Conservation (phyloP, 148 eudicot genomes). For the Talinum fruticosum region DNA sequence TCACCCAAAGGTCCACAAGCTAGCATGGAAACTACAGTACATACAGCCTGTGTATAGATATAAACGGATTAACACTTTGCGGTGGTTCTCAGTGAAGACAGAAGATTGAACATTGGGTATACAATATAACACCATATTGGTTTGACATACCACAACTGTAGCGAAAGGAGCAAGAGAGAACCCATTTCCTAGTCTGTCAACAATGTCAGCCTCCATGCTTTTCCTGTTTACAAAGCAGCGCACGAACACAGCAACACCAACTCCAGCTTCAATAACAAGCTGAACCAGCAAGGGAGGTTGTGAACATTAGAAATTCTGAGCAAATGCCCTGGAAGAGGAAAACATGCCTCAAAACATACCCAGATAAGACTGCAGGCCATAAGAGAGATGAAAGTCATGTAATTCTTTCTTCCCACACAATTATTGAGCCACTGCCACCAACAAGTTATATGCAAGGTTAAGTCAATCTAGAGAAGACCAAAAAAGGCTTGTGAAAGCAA, state of each 20-base stretch:
- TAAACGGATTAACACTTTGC: background rate
- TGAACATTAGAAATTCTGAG: conserved; percentile 21
- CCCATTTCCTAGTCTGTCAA: conserved; percentile 94
- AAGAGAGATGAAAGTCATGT: conserved; percentile 75
- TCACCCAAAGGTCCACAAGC: conserved; percentile 96
- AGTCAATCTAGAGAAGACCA: conserved; percentile 10
- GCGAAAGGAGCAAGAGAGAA: conserved; percentile 96
- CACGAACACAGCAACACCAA: conserved; percentile 81
- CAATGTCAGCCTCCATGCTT: conserved; percentile 73
- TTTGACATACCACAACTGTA: conserved; percentile 74
- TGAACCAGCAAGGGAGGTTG: conserved; percentile 37
- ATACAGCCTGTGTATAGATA: conserved; percentile 61
- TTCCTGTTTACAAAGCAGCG: conserved; percentile 80
- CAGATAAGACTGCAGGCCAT: conserved; percentile 84
- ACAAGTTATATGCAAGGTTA: conserved; percentile 13
- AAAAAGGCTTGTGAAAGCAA: conserved; percentile 11
- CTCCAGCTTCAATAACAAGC: conserved; percentile 85
- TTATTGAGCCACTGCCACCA: conserved; percentile 94
- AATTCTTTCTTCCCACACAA: conserved; percentile 92
- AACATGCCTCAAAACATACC: conserved; percentile 51
- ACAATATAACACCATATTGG: conserved; percentile 9
- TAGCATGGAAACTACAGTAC: conserved; percentile 74
- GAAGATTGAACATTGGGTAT: background rate
- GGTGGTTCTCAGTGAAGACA: background rate
- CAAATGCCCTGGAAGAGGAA: conserved; percentile 10